phyloP scores from a whole-genome alignment of 1,139 yeast species.

The Blastobotrys serpentis region DNA sequence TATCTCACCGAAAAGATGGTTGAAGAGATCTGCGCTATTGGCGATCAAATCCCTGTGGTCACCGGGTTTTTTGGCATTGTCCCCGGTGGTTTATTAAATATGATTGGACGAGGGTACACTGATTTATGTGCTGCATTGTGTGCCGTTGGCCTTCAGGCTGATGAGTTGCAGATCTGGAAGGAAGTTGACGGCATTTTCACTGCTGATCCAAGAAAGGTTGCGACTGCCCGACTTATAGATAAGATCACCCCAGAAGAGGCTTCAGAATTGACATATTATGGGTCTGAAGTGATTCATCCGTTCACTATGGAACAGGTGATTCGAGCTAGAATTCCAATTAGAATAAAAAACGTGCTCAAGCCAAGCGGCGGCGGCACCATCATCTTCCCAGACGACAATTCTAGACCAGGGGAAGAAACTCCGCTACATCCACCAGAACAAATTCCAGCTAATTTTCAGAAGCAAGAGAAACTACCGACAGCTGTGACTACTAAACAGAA shows the following conservation, averaged over 20 bases:
- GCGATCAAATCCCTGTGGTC: constrained; percentile 69
- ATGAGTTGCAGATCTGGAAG: constrained; percentile 95
- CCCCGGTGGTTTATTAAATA: constrained; percentile 89
- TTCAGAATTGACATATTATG: constrained; percentile 94
- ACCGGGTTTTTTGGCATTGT: constrained; percentile 95
- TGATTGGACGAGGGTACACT: constrained; percentile 96
- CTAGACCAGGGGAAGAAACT: constrained; percentile 81
- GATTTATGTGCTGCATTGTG: constrained; percentile 95
- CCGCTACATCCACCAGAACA: constrained; percentile 92
- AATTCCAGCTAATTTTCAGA: constrained; percentile 35
- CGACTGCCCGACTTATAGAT: constrained; percentile 77
- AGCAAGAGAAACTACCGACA: constrained; percentile 74
- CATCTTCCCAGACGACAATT: constrained; percentile 88
- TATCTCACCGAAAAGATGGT: constrained; percentile 62
- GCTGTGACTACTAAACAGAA: constrained; percentile 95
- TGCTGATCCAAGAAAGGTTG: constrained; percentile 96
- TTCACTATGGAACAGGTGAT: constrained; percentile 99
- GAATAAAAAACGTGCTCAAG: constrained; percentile 92
- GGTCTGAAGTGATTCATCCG: constrained; percentile 97
- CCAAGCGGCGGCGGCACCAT: constrained; percentile 90
- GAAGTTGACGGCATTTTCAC: constrained; percentile 99
- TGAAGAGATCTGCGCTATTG: constrained; percentile 49
- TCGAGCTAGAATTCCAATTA: constrained; percentile 90
- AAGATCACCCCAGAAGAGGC: constrained; percentile 98
- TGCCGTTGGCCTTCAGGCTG: constrained; percentile 90